Base-by-base conservation (phyloP, 208 protist genomes). In the Lotmaria passim region DNA sequence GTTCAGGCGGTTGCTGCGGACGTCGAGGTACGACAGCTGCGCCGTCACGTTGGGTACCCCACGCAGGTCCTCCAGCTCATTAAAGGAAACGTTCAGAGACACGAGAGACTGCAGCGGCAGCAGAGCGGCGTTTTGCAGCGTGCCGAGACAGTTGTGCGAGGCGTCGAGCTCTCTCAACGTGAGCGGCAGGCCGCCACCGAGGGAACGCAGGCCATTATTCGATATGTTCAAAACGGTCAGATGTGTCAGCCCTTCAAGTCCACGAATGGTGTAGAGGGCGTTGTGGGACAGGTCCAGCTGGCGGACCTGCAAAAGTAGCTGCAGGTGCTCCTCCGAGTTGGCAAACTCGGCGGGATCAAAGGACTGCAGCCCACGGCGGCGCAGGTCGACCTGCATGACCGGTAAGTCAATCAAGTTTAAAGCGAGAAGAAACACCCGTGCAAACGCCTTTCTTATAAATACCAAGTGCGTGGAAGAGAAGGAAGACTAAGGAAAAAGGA, bases 281-380 rank as follows among this genome's bases (percentile, higher is more conserved):
- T 96, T 96, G 69, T 80, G 69, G 30, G 91, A 93, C 17, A 96
- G 74, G 56, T 96, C 77, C 7, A 86, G 61, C 19, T 78, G 73
- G 3, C 55, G 71, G 12, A 86, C 60, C 48, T 73, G 72, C n/a
- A 82, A 52, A n/a, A 77, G 69, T 0, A 69, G 34, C 11, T 63
- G 41, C 28, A 81, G 71, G 47, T 66, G 57, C 28, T 83, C 80
- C 0, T 75, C 76, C 0, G 85, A 73, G 21, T 76, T 73, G 47
- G 73, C 79, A 31, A 91, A 85, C 47, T 87, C 83, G 15, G 85
- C 82, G 17, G 87, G 64, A 47, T 91, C 75, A 62, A 95, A 92
- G 36, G 79, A 78, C 51, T 82, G 80, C n/a, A 95, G 79, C 26
- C 85, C 84, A 15, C 79, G 73, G 15, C 72, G 68, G 21, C 80